A percentile compares a stretch with the other conserved stretches of the same genome.
Conservation (phyloP, 2,329 filamentous ascomycete species). For the Penicillium sp. region DNA sequence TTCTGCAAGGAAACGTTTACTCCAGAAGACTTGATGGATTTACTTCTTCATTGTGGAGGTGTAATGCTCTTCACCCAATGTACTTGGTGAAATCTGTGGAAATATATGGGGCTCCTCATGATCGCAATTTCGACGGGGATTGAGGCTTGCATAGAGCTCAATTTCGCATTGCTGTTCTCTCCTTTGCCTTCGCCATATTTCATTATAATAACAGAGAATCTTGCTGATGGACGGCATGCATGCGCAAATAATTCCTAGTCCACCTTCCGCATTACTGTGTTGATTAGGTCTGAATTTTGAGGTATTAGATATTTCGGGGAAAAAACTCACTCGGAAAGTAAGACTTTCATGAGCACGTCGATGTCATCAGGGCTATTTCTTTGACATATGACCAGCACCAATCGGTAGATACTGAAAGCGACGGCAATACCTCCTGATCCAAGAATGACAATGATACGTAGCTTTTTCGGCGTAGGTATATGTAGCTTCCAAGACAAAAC, state of each 20-base stretch:
- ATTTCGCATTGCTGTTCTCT: background rate
- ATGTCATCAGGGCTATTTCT: too few species aligned
- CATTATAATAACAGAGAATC: background rate
- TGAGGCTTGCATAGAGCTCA: background rate
- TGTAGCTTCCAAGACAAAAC: too few species aligned
- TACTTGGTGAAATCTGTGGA: background rate
- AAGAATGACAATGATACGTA: too few species aligned
- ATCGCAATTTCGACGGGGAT: background rate
- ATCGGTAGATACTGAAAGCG: too few species aligned
- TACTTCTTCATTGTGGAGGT: background rate
- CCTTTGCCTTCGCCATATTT: background rate
- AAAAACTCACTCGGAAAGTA: too few species aligned
- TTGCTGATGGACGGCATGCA: conserved; percentile 6
- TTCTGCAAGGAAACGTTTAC: background rate
- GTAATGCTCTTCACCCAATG: background rate
- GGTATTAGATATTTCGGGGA: too few species aligned
- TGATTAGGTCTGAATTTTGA: too few species aligned
- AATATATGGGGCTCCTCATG: background rate
- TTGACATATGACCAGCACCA: too few species aligned
- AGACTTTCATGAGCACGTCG: too few species aligned
- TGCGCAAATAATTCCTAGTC: conserved; percentile 6
- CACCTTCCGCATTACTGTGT: conserved; percentile 5
- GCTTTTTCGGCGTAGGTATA: too few species aligned
- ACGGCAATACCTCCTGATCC: too few species aligned
- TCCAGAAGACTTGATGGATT: background rate